Base-by-base conservation (phyloP, 2,329 filamentous ascomycete species). In the Cladosporium phlei region DNA sequence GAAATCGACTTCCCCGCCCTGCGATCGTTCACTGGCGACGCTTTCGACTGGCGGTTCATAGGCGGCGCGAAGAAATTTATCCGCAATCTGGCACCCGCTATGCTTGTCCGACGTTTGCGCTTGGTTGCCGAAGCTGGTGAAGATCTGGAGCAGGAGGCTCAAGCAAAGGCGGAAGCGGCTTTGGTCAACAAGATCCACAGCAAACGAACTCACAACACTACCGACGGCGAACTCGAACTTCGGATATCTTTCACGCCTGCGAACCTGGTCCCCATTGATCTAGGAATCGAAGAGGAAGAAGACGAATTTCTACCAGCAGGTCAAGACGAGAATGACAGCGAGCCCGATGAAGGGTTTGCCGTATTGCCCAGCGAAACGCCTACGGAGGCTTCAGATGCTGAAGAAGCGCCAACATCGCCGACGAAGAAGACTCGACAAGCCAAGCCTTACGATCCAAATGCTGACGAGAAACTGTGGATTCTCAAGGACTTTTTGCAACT, bases 41-140 rank as follows among this genome's bases (percentile, higher is more conserved):
- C 83, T 0, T 94, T 98, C 55, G 88, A 90, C 49, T 98, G 93
- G 93, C 80, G 77, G 4, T 85, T 82, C 56, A 78, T 82, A 21
- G 76, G 77, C 40, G 91, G 90, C 0, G 89, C 90, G 12, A 79
- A 85, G 59, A 95, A 95, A 60, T 86, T 95, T 51, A 82, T 95
- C 21, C 79, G 84, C 11, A 84, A 86, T 21, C 70, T 97, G 9
- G 85, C 88, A 0, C 86, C 88, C 9, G 82, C 84, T 6, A 68
- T 97, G 1, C 71, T 97, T 2, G 73, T 81, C 11, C 79, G 77
- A 50, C 81, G 77, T 50, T 72, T 75, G 25, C 64, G 71, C 11
- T 50, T 73, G 51, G 59, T 65, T 34, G 66, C 61, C 2, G 47
- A 63, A 16, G 19, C 47, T 3, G 51, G 51, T 12, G 30, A 32